phyloP scores from a whole-genome alignment of 345 rosid species.

The Clarkia xantiana region DNA sequence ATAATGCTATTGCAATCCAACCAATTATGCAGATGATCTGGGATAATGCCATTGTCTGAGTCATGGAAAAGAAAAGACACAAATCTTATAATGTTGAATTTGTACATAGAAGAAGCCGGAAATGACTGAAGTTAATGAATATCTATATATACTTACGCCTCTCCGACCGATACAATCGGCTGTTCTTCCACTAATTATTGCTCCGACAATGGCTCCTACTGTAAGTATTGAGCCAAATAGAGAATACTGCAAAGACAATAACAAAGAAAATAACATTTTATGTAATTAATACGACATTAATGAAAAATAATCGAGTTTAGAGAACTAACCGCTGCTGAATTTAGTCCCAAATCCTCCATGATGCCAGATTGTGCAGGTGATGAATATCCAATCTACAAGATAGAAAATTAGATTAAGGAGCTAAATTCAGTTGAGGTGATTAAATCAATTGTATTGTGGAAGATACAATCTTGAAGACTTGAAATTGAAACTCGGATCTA shows the following conservation, averaged over 20 bases:
- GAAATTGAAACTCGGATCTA: no score
- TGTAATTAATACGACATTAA: not conserved
- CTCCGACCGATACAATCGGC: constrained; percentile 15
- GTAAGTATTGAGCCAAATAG: constrained; percentile 18
- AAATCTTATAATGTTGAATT: not conserved
- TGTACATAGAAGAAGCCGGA: not conserved
- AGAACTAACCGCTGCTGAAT: constrained; percentile 15
- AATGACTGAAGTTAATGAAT: not conserved
- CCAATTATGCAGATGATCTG: constrained; percentile 8
- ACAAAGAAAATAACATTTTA: not conserved
- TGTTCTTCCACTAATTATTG: constrained; percentile 12
- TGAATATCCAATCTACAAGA: constrained; percentile 23
- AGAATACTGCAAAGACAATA: constrained; percentile 14
- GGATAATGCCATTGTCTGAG: constrained; percentile 15
- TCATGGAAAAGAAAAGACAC: not conserved
- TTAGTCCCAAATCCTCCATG: constrained; percentile 22
- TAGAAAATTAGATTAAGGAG: no score
- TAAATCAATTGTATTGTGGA: no score
- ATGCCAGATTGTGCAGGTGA: constrained; percentile 30
- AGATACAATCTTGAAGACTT: no score
- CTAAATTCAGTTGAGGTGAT: no score
- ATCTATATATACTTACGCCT: constrained; percentile 6
- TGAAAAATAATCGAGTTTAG: not conserved
- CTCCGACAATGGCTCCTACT: constrained; percentile 16
- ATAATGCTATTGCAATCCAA: constrained; percentile 11